Evolutionary conservation across 768 basidiomycete species (phyloP).

Genomic region (Podaxis sp.): DNA sequence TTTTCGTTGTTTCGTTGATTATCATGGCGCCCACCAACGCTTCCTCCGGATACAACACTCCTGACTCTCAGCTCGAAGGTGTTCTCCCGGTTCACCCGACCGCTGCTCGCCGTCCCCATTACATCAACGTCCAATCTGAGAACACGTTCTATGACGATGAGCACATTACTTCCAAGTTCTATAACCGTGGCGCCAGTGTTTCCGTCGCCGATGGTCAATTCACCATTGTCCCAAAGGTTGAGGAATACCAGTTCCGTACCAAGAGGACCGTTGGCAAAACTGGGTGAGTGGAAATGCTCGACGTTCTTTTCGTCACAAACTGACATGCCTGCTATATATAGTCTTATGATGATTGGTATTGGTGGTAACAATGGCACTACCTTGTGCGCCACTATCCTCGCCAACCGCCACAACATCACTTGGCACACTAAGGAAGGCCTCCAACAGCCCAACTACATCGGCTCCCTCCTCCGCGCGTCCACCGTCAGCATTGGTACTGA

Average conservation of each 20-base stretch:
- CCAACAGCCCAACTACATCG: slow-evolving; percentile 97
- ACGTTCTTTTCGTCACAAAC: slow-evolving; percentile 14
- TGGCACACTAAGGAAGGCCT: slow-evolving; percentile 94
- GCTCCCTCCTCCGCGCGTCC: slow-evolving; percentile 93
- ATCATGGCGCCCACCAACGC: slow-evolving; percentile 51
- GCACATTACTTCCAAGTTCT: slow-evolving; percentile 78
- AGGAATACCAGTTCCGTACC: slow-evolving; percentile 90
- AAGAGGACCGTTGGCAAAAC: slow-evolving; percentile 82
- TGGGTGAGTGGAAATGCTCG: slow-evolving; percentile 58
- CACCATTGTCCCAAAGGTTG: slow-evolving; percentile 74
- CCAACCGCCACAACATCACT: slow-evolving; percentile 90
- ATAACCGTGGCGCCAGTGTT: slow-evolving; percentile 76
- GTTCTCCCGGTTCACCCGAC: slow-evolving; percentile 80
- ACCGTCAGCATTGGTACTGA: slow-evolving; percentile 91
- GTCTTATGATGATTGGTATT: slow-evolving; percentile 94
- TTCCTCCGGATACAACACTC: slow-evolving; percentile 72
- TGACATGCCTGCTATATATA: slow-evolving; percentile 28
- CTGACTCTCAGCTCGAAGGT: slow-evolving; percentile 69
- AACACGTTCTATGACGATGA: slow-evolving; percentile 81
- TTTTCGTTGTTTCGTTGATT: slow-evolving; percentile 24
- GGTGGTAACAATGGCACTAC: slow-evolving; percentile 98
- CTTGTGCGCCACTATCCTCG: slow-evolving; percentile 89
- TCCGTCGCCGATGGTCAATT: slow-evolving; percentile 71
- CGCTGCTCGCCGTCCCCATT: slow-evolving; percentile 71
- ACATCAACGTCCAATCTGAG: slow-evolving; percentile 79